A percentile compares a stretch with the other conserved stretches of the same genome.
phyloP scores from a whole-genome alignment of 2,329 filamentous ascomycete genomes.

The Aspergillus fijiensis region DNA sequence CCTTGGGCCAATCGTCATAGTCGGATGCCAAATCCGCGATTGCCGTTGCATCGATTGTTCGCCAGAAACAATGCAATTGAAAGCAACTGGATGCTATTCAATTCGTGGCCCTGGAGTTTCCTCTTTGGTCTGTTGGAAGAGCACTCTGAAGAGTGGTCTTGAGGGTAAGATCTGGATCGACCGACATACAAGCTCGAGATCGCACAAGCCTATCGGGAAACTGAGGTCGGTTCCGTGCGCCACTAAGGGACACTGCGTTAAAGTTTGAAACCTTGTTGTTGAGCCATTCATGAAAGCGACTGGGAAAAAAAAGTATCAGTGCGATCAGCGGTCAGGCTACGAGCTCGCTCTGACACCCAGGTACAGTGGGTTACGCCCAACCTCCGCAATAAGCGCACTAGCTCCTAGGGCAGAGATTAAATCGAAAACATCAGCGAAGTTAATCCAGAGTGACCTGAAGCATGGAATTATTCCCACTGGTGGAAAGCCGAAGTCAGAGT shows the following conservation, averaged over 20 bases:
- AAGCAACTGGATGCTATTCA: not conserved
- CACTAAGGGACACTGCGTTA: conserved; percentile 1
- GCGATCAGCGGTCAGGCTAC: conserved; percentile 15
- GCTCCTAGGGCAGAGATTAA: not conserved
- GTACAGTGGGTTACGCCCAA: conserved; percentile 5
- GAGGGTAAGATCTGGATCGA: not conserved
- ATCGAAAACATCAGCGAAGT: conserved; percentile 4
- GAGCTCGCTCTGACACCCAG: conserved; percentile 2
- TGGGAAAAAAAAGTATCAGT: conserved; percentile 1
- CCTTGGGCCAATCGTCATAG: not conserved
- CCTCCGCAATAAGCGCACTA: conserved; percentile 8
- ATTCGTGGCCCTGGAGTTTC: not conserved
- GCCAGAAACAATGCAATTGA: not conserved
- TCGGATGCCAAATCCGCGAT: not conserved
- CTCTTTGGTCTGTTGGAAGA: not conserved
- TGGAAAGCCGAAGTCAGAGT: conserved; percentile 5
- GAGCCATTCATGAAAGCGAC: not conserved
- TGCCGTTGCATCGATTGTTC: not conserved
- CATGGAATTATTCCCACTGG: conserved; percentile 19
- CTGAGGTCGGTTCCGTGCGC: not conserved
- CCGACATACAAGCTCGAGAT: not conserved
- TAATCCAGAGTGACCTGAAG: conserved; percentile 8
- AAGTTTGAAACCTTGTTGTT: conserved; percentile 3
- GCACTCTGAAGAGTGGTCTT: not conserved
- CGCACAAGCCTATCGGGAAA: not conserved